phyloP scores from a whole-genome alignment of 768 basidiomycete species.

The Gymnopilus junonius region DNA sequence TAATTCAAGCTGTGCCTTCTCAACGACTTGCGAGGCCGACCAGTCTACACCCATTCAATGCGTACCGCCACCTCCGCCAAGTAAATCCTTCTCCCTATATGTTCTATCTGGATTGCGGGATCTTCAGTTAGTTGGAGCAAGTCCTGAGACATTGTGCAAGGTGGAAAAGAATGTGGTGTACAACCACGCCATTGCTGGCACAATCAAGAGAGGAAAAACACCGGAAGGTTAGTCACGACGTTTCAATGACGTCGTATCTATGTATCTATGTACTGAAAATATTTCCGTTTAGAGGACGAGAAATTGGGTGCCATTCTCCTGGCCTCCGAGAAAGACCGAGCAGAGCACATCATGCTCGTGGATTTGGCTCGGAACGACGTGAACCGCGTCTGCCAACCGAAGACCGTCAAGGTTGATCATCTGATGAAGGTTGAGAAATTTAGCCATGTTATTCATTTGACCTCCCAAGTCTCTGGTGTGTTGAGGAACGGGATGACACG shows the following conservation, averaged over 20 bases:
- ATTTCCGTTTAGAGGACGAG: constrained; percentile 91
- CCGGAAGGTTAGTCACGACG: constrained; percentile 65
- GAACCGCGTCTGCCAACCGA: constrained; percentile 93
- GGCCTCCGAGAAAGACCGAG: constrained; percentile 91
- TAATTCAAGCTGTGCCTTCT: constrained; percentile 98
- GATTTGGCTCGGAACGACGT: constrained; percentile 98
- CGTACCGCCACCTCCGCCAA: constrained; percentile 90
- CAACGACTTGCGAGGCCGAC: constrained; percentile 90
- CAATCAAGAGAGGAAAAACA: constrained; percentile 85
- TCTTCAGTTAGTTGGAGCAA: constrained; percentile 95
- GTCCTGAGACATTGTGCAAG: constrained; percentile 97
- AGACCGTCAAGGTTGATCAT: constrained; percentile 94
- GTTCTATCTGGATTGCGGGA: constrained; percentile 98
- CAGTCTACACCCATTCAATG: constrained; percentile 93
- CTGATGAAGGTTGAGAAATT: constrained; percentile 95
- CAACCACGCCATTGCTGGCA: constrained; percentile 98
- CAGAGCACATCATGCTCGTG: constrained; percentile 99
- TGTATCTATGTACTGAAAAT: constrained; percentile 12
- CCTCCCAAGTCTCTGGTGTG: constrained; percentile 90
- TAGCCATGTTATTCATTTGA: constrained; percentile 97
- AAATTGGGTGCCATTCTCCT: constrained; percentile 73
- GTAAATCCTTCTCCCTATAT: constrained; percentile 99
- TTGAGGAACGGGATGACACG: constrained; percentile 84
- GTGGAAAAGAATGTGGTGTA: constrained; percentile 90
- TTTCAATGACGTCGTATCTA: constrained; percentile 6